phyloP scores from a whole-genome alignment of 805 yeast genomes.

The Diddensiella transvaalensis region DNA sequence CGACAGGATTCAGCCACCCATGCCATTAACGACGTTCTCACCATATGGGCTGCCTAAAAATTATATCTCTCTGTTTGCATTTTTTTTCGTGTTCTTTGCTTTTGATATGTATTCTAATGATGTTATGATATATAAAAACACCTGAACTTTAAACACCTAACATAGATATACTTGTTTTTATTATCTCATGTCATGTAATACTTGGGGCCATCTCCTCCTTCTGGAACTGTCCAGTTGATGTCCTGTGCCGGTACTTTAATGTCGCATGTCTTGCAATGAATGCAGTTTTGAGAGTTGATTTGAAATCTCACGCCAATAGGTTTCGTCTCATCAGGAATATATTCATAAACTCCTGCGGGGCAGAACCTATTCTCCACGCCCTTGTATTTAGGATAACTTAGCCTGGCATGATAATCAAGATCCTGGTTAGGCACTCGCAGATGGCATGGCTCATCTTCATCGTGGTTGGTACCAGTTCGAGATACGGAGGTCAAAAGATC shows the following conservation, averaged over 20 bases:
- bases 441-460: slow-evolving; percentile 91
- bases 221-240: slow-evolving; percentile 95
- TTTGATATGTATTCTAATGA: background rate
- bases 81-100: background rate
- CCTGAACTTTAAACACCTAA: no score
- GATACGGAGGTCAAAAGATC: slow-evolving; percentile 93
- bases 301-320: slow-evolving; percentile 74
- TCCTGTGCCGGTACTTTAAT: slow-evolving; percentile 95
- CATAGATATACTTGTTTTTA: background rate
- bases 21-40: slow-evolving; percentile 11
- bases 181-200: slow-evolving; percentile 65
- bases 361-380: slow-evolving; percentile 93
- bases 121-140: background rate
- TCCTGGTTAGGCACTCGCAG: slow-evolving; percentile 47
- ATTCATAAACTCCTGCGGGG: slow-evolving; percentile 98
- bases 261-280: slow-evolving; percentile 98
- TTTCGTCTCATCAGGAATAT: slow-evolving; percentile 59
- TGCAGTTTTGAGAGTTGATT: slow-evolving; percentile 95
- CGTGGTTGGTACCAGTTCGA: slow-evolving; percentile 93
- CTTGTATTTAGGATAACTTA: slow-evolving; percentile 67
- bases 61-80: no score
- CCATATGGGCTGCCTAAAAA: slow-evolving; percentile 24
- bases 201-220: slow-evolving; percentile 98
- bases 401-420: slow-evolving; percentile 57
- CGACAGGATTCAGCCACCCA: slow-evolving; percentile 11